Evolutionary conservation across 2,329 filamentous ascomycete species (phyloP).

Genomic region (Orbilia brochopaga): DNA sequence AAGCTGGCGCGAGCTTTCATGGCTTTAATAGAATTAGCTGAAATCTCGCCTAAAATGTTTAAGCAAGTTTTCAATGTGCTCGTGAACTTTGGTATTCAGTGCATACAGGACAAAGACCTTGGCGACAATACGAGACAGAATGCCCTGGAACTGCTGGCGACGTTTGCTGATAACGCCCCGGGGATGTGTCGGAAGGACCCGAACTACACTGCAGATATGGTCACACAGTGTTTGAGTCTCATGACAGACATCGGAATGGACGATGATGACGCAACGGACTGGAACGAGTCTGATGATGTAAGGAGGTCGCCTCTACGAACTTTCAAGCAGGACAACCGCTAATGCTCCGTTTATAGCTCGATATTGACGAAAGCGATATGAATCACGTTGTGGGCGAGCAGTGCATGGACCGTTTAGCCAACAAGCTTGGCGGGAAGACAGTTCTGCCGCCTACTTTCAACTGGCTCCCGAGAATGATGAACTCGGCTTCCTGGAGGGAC

Average conservation of each 20-base stretch:
- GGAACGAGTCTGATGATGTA: constrained; percentile 90
- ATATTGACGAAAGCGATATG: constrained; percentile 92
- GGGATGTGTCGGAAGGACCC: constrained; percentile 93
- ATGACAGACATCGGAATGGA: constrained; percentile 97
- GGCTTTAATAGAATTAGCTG: constrained; percentile 90
- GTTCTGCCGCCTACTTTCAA: constrained; percentile 91
- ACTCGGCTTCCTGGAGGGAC: constrained; percentile 90
- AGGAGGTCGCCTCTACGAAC: constrained; percentile 57
- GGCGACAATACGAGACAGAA: constrained; percentile 90
- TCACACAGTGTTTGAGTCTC: constrained; percentile 93
- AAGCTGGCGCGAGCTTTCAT: constrained; percentile 88
- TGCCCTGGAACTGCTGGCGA: constrained; percentile 94
- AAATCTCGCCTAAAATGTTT: constrained; percentile 97
- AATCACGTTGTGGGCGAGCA: constrained; percentile 98
- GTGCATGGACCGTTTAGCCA: constrained; percentile 95
- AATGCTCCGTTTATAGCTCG: constrained; percentile 65
- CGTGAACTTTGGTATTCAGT: constrained; percentile 88
- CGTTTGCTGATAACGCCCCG: constrained; percentile 92
- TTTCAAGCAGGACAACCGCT: not conserved
- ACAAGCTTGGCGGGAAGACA: constrained; percentile 93
- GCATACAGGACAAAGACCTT: constrained; percentile 94
- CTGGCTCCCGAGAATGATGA: constrained; percentile 98
- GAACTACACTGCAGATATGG: constrained; percentile 94
- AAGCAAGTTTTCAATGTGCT: constrained; percentile 90
- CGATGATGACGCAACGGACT: constrained; percentile 92